Percentiles rank a stretch among this genome's conserved stretches.
These are phyloP conservation scores for Aspergillus tubingensis DNA, from an alignment of 2,329 filamentous ascomycete genomes.

Conservation along the genomic window DNA sequence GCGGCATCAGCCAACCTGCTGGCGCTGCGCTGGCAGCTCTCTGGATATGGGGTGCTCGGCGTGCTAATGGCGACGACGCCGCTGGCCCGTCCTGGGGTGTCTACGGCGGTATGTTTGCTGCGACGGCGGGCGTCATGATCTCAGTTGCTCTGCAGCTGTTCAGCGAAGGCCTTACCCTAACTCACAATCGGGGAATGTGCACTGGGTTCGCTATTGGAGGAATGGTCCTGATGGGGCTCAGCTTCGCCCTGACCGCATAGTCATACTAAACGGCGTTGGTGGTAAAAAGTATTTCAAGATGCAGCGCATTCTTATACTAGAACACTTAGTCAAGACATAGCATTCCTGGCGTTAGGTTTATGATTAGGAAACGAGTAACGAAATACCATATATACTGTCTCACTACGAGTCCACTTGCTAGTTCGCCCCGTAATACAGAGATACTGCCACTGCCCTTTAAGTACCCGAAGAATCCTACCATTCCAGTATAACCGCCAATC, in stretches of 20 bases:
- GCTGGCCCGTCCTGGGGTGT: constrained; percentile 55
- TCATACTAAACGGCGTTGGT: neutral
- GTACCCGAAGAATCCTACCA: neutral
- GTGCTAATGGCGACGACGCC: constrained; percentile 35
- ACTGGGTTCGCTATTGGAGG: constrained; percentile 50
- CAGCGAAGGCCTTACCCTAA: constrained; percentile 79
- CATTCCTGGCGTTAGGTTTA: neutral
- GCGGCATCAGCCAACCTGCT: constrained; percentile 82
- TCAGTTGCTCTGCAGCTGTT: constrained; percentile 89
- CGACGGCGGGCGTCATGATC: constrained; percentile 92
- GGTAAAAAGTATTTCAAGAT: neutral
- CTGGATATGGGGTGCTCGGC: constrained; percentile 75
- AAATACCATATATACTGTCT: neutral
- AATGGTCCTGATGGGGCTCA: constrained; percentile 84
- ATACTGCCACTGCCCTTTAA: neutral
- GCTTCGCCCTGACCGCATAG: constrained; percentile 75
- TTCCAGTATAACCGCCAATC: neutral
- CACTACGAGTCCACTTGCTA: too few relatives aligned
- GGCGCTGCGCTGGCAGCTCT: constrained; percentile 81
- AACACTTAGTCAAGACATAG: neutral
- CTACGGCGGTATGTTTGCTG: constrained; percentile 71
- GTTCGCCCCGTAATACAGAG: neutral
- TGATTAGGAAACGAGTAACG: neutral
- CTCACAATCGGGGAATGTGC: constrained; percentile 47
- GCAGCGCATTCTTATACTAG: neutral